Evolutionary conservation across 2,329 filamentous ascomycete species (phyloP).

Genomic region (Chaetomiaceae sp.): DNA sequence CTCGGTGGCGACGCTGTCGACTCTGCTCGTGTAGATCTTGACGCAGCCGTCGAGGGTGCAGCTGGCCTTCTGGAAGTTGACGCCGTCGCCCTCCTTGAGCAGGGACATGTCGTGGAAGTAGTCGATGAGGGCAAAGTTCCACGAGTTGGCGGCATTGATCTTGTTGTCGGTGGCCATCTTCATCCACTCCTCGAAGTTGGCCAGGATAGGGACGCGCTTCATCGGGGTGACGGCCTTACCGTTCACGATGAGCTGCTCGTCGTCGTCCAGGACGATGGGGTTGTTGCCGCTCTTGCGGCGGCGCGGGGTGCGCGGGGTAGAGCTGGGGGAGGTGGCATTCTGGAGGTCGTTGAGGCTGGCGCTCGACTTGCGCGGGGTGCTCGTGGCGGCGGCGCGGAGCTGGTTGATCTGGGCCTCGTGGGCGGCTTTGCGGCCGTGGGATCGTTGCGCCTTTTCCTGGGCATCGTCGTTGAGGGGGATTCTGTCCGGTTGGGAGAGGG

Average conservation of each 20-base stretch:
- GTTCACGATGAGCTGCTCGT: constrained; percentile 60
- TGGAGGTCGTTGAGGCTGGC: constrained; percentile 56
- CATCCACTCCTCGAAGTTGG: constrained; percentile 99
- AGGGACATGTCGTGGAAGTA: constrained; percentile 99
- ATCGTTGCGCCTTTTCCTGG: constrained; percentile 81
- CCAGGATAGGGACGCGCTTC: constrained; percentile 91
- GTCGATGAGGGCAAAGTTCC: constrained; percentile 99
- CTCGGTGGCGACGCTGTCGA: constrained; percentile 96
- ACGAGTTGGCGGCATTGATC: constrained; percentile 96
- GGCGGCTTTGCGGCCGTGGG: constrained; percentile 80
- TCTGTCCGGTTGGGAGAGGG: no score
- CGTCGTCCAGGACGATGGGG: constrained; percentile 35
- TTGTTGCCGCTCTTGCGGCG: constrained; percentile 35
- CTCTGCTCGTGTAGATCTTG: constrained; percentile 97
- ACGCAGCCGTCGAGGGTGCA: constrained; percentile 97
- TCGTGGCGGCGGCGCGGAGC: constrained; percentile 70
- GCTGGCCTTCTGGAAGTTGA: constrained; percentile 98
- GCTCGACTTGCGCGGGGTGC: constrained; percentile 63
- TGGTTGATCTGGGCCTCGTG: constrained; percentile 91
- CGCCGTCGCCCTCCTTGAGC: constrained; percentile 89
- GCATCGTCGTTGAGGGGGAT: constrained; percentile 96
- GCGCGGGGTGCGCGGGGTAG: constrained; percentile 53
- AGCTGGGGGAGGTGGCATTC: constrained; percentile 47
- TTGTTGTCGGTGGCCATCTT: constrained; percentile 99
- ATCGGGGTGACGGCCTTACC: constrained; percentile 83